Evolutionary conservation across 2,329 filamentous ascomycete species (phyloP), one percentile per base, ranked within the genome.

Genomic region (Alternaria triticina): DNA sequence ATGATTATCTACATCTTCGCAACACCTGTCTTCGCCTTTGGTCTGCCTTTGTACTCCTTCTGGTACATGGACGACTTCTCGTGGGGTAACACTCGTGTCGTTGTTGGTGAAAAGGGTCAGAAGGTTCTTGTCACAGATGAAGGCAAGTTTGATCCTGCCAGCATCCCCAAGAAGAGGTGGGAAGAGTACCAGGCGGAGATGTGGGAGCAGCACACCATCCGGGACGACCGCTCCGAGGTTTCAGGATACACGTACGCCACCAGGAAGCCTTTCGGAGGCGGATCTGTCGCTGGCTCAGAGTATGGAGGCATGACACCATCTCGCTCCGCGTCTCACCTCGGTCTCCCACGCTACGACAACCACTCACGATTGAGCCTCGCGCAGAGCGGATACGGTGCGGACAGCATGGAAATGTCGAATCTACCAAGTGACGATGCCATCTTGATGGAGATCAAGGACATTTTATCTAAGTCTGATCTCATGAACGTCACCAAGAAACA

Each of bases 41-140:
- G 88, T 62, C 86, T 99, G 47, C 96, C 96, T 1, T 83, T 99
- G 27, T 98, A 98, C 80, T 87, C 95, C 54, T 99, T 99, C 87
- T 99, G 96, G 96, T 88, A 97, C 83, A 98, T 98, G 96, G 96
- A 99, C 81, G 96, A 99, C 83, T 99, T 99, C 88, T 92, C 91
- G 74, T 99, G 96, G 96, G 96, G 96, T 82, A 99, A 97, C 82
- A 99, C 96, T 44, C 95, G 96, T 89, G 89, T 99, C 61, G 94
- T 99, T 68, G 96, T 92, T 8, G 96, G 96, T 78, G 96, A 99
- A 79, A 90, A 91, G 80, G 96, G 96, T 68, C 91, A 93, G 79
- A 95, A 97, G 85, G 85, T 98, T 66, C 89, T 99, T 72, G 91
- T 99, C 70, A 93, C 94, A 2, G 96, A 99, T 79, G 96, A 99